phyloP scores from a whole-genome alignment of 2,329 filamentous ascomycete genomes.

The Cladosporium cucumerinum region DNA sequence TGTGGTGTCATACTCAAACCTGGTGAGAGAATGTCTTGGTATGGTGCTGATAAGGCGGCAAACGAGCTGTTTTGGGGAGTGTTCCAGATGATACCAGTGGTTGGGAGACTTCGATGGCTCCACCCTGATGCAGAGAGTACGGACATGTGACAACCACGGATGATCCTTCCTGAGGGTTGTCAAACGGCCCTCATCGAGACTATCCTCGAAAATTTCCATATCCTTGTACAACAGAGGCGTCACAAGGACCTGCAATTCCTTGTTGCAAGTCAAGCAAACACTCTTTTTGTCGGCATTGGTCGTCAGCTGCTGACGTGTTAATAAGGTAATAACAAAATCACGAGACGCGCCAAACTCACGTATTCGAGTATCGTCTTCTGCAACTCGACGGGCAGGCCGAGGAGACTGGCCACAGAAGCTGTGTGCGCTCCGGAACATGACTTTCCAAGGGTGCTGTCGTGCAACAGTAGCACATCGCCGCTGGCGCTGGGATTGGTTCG shows the following conservation, averaged over 20 bases:
- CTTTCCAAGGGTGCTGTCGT: neutral
- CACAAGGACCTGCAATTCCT: neutral
- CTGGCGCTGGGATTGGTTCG: no score
- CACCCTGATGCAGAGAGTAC: neutral
- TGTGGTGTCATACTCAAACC: no score
- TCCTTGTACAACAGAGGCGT: neutral
- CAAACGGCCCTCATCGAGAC: neutral
- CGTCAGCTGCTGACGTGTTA: neutral
- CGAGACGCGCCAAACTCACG: neutral
- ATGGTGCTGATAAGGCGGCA: no score
- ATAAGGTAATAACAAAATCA: neutral
- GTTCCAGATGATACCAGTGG: no score
- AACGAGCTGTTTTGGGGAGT: no score
- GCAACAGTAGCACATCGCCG: no score
- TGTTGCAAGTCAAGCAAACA: neutral
- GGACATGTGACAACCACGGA: neutral
- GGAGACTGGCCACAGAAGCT: neutral
- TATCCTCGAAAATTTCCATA: neutral
- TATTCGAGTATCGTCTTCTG: constrained; percentile 4
- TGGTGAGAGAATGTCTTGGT: no score
- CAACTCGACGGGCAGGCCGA: neutral
- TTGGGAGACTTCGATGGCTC: no score
- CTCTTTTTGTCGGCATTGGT: neutral
- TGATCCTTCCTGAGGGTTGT: neutral
- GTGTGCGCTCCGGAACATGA: neutral